Percentiles rank a stretch among this genome's conserved stretches.
Conservation (phyloP, 2,329 filamentous ascomycete genomes). For the Ceratocystis lukuohia region DNA sequence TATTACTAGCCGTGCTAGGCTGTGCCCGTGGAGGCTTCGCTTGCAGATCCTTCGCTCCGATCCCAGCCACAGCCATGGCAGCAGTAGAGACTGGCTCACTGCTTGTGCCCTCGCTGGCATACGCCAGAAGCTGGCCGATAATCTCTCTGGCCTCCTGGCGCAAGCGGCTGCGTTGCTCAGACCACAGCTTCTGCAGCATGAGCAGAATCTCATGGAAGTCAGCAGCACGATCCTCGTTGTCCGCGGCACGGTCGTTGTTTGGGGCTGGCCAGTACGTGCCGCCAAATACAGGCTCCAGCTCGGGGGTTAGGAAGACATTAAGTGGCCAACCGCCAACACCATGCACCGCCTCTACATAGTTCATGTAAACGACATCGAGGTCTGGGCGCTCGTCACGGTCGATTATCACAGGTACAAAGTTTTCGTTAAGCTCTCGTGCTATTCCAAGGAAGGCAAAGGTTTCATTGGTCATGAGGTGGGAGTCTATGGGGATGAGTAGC, state of each 20-base stretch:
- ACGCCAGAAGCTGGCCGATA: slow-evolving; percentile 65
- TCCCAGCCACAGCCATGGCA: neutral
- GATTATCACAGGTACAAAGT: slow-evolving; percentile 83
- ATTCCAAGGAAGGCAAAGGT: slow-evolving; percentile 76
- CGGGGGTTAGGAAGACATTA: slow-evolving; percentile 90
- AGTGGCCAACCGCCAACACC: slow-evolving; percentile 86
- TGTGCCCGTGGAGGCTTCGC: neutral
- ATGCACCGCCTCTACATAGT: slow-evolving; percentile 88
- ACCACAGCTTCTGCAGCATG: slow-evolving; percentile 66
- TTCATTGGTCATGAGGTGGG: slow-evolving; percentile 84
- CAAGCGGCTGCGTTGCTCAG: slow-evolving; percentile 69
- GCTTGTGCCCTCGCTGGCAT: slow-evolving; percentile 62
- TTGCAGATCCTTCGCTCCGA: slow-evolving; percentile 4
- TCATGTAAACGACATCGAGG: slow-evolving; percentile 94
- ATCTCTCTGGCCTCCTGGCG: slow-evolving; percentile 74
- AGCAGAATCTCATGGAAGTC: slow-evolving; percentile 71
- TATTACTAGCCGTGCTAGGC: neutral
- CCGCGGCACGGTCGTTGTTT: slow-evolving; percentile 31
- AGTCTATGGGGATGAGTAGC: slow-evolving; percentile 38
- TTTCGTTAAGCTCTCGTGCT: slow-evolving; percentile 67
- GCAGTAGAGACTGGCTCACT: slow-evolving; percentile 11
- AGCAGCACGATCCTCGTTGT: slow-evolving; percentile 42
- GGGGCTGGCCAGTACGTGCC: slow-evolving; percentile 92
- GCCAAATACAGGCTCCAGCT: slow-evolving; percentile 86
- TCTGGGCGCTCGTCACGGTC: slow-evolving; percentile 91